phyloP scores from a whole-genome alignment of 768 basidiomycete genomes.

The Pleurotus tuber-regium region DNA sequence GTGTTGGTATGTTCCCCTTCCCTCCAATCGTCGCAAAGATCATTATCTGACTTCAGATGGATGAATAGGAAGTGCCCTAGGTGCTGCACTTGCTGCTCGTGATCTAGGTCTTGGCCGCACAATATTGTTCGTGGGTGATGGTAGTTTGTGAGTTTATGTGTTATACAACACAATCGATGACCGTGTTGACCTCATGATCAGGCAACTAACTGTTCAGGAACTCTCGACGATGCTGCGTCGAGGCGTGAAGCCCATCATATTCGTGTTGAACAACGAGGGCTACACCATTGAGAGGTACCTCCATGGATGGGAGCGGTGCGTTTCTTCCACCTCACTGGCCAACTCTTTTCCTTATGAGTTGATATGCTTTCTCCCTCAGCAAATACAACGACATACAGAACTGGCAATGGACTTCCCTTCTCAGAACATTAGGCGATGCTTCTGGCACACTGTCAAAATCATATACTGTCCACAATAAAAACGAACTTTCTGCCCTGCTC shows the following conservation, averaged over 20 bases:
- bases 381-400: constrained; percentile 85
- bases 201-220: constrained; percentile 81
- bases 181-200: constrained; percentile 22
- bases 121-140: constrained; percentile 85
- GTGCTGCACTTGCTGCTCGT: constrained; percentile 76
- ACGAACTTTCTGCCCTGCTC: constrained; percentile 67
- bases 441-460: constrained; percentile 51
- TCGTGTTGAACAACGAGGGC: constrained; percentile 76
- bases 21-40: neutral
- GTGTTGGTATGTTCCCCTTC: constrained; percentile 65
- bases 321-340: neutral
- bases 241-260: constrained; percentile 77
- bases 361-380: constrained; percentile 30
- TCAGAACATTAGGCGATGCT: constrained; percentile 57
- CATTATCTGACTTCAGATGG: neutral
- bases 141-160: constrained; percentile 56
- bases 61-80: constrained; percentile 59
- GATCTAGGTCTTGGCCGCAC: constrained; percentile 63
- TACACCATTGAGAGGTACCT: constrained; percentile 87
- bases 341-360: neutral
- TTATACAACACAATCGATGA: constrained; percentile 6
- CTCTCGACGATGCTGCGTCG: constrained; percentile 78
- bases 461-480: constrained; percentile 65
- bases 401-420: constrained; percentile 72
- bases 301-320: constrained; percentile 59